Evolutionary conservation across 768 basidiomycete species (phyloP), one percentile per base, ranked within the genome.

Genomic region (Chalciporus sphaerocephalus): DNA sequence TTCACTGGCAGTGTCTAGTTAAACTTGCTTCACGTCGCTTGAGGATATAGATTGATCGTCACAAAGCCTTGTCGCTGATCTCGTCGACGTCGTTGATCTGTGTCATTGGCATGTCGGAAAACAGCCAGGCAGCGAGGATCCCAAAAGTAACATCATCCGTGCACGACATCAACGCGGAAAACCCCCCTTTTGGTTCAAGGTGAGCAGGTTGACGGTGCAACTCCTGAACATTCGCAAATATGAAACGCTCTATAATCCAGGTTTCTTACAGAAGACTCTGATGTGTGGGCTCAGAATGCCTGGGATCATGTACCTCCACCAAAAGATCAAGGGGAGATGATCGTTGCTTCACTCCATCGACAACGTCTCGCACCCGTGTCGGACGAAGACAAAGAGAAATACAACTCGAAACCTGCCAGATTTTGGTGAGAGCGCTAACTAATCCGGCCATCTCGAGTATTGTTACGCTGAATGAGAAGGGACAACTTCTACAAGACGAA

Each of bases 401-500:
- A 85, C 57, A 84, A 89, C 60, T 74, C 81, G 12, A 87, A 79
- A 50, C 87, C 87, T 3, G 78, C 85, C 1, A 79, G 73, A 46
- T 75, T 85, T 54, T 91, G 88, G 88, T 87, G 51, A 41, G 69
- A 30, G 11, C n/a, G n/a, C 37, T 16, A 6, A 20, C 12, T 21
- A 34, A 58, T 64, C 54, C n/a, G 49, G 60, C 16, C 65, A 67
- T 55, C 57, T 50, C 53, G 4, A 48, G 51, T 37, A 61, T 40
- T 10, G 27, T 56, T 22, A 62, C 51, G 66, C 6, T 57, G 58
- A 6, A 46, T 50, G 5, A 67, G 53, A 57, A 96, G 94, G 94
- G 89, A 98, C 60, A 82, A 83, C 44, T 97, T 98, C 58, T 98
- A 99, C 74, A 85, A 86, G 56, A 75, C 74, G 42, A 93, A 95